Base-by-base conservation (phyloP, 768 basidiomycete species). In the Brasilioporus rufonigricans region DNA sequence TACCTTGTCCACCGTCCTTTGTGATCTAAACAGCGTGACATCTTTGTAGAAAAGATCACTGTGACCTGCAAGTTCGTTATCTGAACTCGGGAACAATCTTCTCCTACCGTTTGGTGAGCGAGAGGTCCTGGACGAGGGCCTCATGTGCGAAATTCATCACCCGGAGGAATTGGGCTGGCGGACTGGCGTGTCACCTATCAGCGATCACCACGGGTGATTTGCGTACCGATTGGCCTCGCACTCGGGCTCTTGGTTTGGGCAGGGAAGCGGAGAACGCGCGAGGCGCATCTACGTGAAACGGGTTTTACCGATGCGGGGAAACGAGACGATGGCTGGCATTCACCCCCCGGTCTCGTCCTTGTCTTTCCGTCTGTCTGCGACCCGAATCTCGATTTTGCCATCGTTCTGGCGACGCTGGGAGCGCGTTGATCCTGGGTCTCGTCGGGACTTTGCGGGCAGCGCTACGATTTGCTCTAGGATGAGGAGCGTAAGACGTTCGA, bases 11-110 rank as follows among this genome's bases (percentile, higher is more conserved):
- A 96, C 93, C 0, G 80, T 78, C n/a, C 73, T 71, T 67, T 98
- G 95, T 8, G 75, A 81, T 56, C 77, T 83, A 73, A 96, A 98
- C 6, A 97, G 73, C 0, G 69, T 59, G 2, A 93, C 87, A 54
- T 96, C 91, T 59, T 84, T 84, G 72, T 98, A 98, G 71, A 82
- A 98, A 16, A 96, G 80, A 69, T 96, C 93, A 14, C 94, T 93
- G 54, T 27, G 38, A n/a, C 18, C 23, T 24, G 40, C 12, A 14
- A 18, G 39, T 58, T 45, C 10, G 36, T 43, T 41, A 59, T 36
- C 44, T 51, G 61, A 56, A 54, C 50, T 50, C 52, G 51, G 5
- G 21, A 19, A 40, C 51, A 26, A 38, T 24, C 26, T n/a, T 21
- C 11, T n/a, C 58, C 36, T 57, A 84, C 85, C 87, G 73, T 72